phyloP scores from a whole-genome alignment of 257 asterid species.

The Avicennia marina region DNA sequence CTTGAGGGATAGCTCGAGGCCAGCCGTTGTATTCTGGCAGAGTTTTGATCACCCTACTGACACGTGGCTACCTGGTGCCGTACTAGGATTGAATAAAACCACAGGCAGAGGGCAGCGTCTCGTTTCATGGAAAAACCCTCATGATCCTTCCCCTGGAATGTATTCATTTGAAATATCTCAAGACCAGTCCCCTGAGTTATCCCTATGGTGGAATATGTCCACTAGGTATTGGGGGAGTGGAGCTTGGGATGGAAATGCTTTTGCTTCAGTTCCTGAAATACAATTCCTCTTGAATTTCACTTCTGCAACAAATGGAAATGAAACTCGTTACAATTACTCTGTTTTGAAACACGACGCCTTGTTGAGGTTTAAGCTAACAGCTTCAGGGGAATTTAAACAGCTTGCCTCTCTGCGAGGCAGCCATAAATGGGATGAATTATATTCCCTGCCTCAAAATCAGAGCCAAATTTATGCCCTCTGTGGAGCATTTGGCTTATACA shows the following conservation, averaged over 20 bases:
- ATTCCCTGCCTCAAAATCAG: conserved; percentile 3
- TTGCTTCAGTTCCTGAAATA: conserved; percentile 24
- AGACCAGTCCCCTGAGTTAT: neutral
- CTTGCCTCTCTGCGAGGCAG: neutral
- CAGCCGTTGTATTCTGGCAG: conserved; percentile 23
- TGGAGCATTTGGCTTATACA: conserved; percentile 29
- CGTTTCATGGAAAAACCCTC: conserved; percentile 29
- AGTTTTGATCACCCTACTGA: conserved; percentile 39
- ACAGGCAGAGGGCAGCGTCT: conserved; percentile 19
- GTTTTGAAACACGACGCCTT: neutral
- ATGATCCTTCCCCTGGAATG: conserved; percentile 38
- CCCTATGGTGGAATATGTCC: conserved; percentile 32
- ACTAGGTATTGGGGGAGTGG: conserved; percentile 27
- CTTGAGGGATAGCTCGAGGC: conserved; percentile 19
- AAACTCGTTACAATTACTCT: conserved; percentile 19
- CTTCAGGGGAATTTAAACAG: conserved; percentile 26
- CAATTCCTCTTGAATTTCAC: conserved; percentile 12
- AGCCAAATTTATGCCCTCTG: conserved; percentile 16
- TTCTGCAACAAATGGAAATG: conserved; percentile 5
- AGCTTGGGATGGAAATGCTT: conserved; percentile 19
- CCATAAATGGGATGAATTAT: conserved; percentile 3
- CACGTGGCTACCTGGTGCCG: conserved; percentile 35
- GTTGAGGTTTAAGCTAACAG: conserved; percentile 23
- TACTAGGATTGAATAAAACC: conserved; percentile 20
- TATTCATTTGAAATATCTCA: conserved; percentile 19